Evolutionary conservation across 768 basidiomycete species (phyloP).

Genomic region (Rhodotorula diobovata): DNA sequence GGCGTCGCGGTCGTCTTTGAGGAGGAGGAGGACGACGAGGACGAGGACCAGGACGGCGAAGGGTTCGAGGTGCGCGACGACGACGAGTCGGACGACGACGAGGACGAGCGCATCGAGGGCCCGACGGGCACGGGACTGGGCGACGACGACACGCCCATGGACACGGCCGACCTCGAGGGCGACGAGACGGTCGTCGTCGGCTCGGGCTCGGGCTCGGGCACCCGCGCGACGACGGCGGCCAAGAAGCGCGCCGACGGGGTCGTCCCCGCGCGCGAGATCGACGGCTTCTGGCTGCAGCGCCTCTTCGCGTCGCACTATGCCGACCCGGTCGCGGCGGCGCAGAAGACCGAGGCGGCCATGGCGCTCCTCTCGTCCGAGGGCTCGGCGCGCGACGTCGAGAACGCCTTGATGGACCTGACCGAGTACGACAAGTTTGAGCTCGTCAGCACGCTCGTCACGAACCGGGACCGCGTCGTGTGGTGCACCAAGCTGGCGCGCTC

Average conservation of each 20-base stretch:
- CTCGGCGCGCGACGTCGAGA: conserved; percentile 84
- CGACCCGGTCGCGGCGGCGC: conserved; percentile 88
- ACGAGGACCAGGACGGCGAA: conserved; percentile 69
- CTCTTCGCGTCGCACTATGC: conserved; percentile 85
- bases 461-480: conserved; percentile 95
- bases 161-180: conserved; percentile 59
- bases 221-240: conserved; percentile 48
- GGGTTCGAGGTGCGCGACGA: conserved; percentile 79
- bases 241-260: conserved; percentile 62
- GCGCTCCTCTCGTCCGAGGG: conserved; percentile 80
- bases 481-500: conserved; percentile 91
- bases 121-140: conserved; percentile 43
- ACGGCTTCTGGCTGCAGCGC: conserved; percentile 98
- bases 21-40: conserved; percentile 90
- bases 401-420: conserved; percentile 92
- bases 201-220: conserved; percentile 47
- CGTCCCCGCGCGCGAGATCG: conserved; percentile 83
- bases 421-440: conserved; percentile 84
- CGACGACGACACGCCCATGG: conserved; percentile 63
- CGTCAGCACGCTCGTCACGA: conserved; percentile 84
- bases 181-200: conserved; percentile 73
- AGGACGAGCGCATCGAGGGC: conserved; percentile 47
- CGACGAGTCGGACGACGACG: conserved; percentile 57
- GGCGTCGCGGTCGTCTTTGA: conserved; percentile 98
- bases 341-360: conserved; percentile 80